phyloP scores from a whole-genome alignment of 345 rosid genomes.

The Populus pruinosa region DNA sequence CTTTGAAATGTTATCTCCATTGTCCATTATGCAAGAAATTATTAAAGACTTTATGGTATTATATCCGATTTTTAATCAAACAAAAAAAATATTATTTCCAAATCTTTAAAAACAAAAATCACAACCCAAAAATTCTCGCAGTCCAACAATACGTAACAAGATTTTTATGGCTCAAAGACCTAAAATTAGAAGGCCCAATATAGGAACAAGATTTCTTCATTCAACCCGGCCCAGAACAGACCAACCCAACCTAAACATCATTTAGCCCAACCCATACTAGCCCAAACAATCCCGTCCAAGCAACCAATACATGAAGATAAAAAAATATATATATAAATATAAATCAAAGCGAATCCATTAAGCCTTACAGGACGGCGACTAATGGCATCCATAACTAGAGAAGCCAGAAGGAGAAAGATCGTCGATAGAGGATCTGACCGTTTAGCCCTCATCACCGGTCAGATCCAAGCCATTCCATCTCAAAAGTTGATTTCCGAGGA shows the following conservation, averaged over 20 bases:
- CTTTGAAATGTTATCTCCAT: no score
- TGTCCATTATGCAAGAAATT: no score
- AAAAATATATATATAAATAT: not conserved
- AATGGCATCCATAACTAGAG: conserved; percentile 54
- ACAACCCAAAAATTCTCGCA: no score
- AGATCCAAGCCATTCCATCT: conserved; percentile 37
- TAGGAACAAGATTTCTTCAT: not conserved
- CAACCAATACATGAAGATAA: not conserved
- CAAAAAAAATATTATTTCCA: not conserved
- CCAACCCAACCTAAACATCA: no score
- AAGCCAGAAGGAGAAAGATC: conserved; percentile 73
- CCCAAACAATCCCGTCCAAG: not conserved
- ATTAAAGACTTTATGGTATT: no score
- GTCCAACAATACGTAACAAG: not conserved
- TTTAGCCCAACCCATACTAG: no score
- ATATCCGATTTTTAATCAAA: no score
- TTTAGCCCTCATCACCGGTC: conserved; percentile 72
- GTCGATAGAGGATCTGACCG: conserved; percentile 78
- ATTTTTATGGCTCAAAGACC: not conserved
- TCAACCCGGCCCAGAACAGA: no score
- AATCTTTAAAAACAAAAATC: not conserved
- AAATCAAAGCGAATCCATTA: not conserved
- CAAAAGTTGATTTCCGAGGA: conserved; percentile 15
- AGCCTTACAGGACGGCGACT: not conserved
- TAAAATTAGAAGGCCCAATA: not conserved